These are phyloP conservation scores for Malassezia globosa DNA, from an alignment of 1,284 basidiomycete species.

Conservation along the genomic window DNA sequence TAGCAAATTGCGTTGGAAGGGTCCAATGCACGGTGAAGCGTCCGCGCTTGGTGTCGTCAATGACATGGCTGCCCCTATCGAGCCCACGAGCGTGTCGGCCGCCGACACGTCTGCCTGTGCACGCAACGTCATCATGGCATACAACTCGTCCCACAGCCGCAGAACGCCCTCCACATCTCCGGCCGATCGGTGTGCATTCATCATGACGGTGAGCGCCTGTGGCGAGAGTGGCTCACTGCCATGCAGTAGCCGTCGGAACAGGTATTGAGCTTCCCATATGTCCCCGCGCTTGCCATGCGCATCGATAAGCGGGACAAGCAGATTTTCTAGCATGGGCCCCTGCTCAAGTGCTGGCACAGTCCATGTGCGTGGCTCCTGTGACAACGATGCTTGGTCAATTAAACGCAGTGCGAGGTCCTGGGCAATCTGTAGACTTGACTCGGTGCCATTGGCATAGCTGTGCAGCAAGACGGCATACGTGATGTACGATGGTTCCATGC, in stretches of 20 bases:
- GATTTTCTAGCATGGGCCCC: conserved; percentile 20
- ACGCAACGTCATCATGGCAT: conserved; percentile 49
- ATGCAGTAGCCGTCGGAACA: conserved; percentile 54
- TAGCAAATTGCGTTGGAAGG: conserved; percentile 53
- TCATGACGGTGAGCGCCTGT: conserved; percentile 57
- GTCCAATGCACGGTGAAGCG: conserved; percentile 7
- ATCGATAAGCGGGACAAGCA: conserved; percentile 60
- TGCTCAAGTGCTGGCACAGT: conserved; percentile 12
- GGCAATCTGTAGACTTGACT: conserved; percentile 26
- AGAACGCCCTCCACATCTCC: conserved; percentile 56
- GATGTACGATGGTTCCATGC: conserved; percentile 60
- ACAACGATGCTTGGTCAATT: not conserved
- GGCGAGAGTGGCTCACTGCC: conserved; percentile 56
- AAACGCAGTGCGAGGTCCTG: conserved; percentile 26
- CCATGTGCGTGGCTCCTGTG: not conserved
- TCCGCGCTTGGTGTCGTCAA: too few species aligned
- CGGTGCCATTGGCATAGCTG: conserved; percentile 28
- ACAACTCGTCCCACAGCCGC: conserved; percentile 62
- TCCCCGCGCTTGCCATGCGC: conserved; percentile 53
- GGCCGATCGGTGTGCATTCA: conserved; percentile 64
- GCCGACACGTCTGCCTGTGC: not conserved
- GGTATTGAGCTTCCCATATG: conserved; percentile 55
- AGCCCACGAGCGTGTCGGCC: conserved; percentile 1
- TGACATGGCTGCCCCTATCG: too few species aligned
- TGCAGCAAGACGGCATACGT: conserved; percentile 59